Percentiles rank a stretch among this genome's conserved stretches.
phyloP scores from a whole-genome alignment of 2,329 filamentous ascomycete genomes.

The Colletotrichum incanum region DNA sequence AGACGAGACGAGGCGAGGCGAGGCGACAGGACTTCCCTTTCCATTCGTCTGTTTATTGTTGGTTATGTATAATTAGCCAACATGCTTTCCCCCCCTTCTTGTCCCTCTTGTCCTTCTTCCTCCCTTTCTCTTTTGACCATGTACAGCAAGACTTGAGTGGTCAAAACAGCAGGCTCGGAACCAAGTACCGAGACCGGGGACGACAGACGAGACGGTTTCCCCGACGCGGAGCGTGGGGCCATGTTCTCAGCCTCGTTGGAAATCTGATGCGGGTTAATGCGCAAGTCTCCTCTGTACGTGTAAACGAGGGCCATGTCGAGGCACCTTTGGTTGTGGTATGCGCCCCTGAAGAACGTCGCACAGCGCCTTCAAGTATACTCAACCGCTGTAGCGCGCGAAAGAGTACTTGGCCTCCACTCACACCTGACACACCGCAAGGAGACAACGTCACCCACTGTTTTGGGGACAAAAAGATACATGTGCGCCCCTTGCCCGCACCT shows the following conservation, averaged over 20 bases:
- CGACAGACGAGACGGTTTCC: conserved; percentile 37
- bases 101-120: neutral
- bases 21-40: neutral
- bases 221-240: conserved; percentile 25
- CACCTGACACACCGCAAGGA: neutral
- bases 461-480: neutral
- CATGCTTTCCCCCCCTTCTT: neutral
- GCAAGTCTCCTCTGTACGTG: neutral
- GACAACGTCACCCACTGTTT: neutral
- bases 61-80: no score
- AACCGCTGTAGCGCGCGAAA: conserved; percentile 9
- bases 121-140: neutral
- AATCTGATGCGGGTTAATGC: conserved; percentile 33
- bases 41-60: neutral
- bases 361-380: neutral
- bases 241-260: neutral
- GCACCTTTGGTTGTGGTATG: neutral
- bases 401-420: neutral
- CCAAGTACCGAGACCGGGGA: neutral
- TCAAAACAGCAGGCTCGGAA: conserved; percentile 8
- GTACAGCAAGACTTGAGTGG: neutral
- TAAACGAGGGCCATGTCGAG: neutral
- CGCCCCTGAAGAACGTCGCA: conserved; percentile 14
- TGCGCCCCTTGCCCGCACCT: neutral
- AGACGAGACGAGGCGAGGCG: conserved; percentile 10